phyloP scores from a whole-genome alignment of 2,329 filamentous ascomycete genomes.

The Colletotrichum ledebouriae region DNA sequence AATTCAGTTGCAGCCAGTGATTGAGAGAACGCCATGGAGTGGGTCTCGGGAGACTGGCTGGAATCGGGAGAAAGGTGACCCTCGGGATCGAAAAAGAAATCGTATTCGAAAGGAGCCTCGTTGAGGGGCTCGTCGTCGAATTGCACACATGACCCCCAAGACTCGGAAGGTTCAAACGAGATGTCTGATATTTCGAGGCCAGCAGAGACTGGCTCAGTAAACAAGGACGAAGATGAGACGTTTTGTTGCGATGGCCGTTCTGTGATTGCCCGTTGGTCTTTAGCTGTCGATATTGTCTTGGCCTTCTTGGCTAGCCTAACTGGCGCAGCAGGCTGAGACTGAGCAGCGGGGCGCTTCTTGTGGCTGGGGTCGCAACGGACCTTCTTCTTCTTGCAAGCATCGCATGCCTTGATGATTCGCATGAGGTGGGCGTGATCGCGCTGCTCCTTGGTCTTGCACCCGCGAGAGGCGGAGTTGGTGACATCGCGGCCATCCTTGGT shows the following conservation, averaged over 20 bases:
- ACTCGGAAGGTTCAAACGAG: constrained; percentile 45
- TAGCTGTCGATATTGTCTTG: constrained; percentile 50
- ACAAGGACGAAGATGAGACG: constrained; percentile 32
- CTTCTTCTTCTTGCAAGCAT: constrained; percentile 74
- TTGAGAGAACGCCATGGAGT: constrained; percentile 48
- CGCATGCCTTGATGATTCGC: constrained; percentile 77
- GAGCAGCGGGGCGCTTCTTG: constrained; percentile 60
- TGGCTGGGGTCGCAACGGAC: constrained; percentile 72
- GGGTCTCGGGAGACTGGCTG: constrained; percentile 50
- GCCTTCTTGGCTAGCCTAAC: constrained; percentile 59
- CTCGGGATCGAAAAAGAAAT: constrained; percentile 61
- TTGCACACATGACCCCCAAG: constrained; percentile 62
- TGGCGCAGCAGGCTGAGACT: constrained; percentile 47
- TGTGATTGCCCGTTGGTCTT: constrained; percentile 33
- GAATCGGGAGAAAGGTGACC: constrained; percentile 57
- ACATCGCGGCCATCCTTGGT: constrained; percentile 74
- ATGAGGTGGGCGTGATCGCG: constrained; percentile 76
- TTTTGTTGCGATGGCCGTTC: constrained; percentile 5
- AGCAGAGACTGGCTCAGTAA: constrained; percentile 42
- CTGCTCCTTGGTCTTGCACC: constrained; percentile 77
- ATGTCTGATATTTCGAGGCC: constrained; percentile 43
- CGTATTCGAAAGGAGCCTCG: constrained; percentile 54
- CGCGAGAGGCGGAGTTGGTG: constrained; percentile 72
- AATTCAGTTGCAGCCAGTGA: constrained; percentile 1
- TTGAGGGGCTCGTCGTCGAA: constrained; percentile 56